Base-by-base conservation (phyloP, 2,329 filamentous ascomycete species). In the Drechslerella coelobrocha region DNA sequence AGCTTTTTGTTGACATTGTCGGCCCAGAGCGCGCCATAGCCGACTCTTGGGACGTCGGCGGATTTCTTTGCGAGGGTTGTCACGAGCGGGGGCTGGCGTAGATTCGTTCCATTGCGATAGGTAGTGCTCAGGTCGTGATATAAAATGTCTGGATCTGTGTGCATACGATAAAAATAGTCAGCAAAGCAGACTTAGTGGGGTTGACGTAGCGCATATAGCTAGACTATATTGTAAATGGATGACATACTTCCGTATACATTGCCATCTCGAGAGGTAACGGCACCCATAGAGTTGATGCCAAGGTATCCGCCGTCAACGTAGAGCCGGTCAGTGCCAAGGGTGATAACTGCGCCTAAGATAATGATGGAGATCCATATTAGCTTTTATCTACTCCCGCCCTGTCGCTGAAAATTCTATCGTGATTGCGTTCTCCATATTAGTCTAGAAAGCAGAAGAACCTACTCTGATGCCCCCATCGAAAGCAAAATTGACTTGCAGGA, bases 301-400 rank as follows among this genome's bases (percentile, higher is more conserved):
- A 87, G 76, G 59, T 84, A 78, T 2, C 86, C 86, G 37, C 86
- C 86, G 74, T 88, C 85, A 56, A 88, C 84, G 75, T 85, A 88
- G 19, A 89, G 78, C 72, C 81, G 83, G 43, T 82, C n/a, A n/a
- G n/a, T 78, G 75, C 87, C 84, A 48, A 89, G 81, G 8, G 87
- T 80, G 5, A 86, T 81, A 6, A 84, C 74, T 75, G 34, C 14
- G 43, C 26, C 17, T 55, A 19, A 19, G 19, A 19, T 50, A 48
- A 34, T 14, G 37, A 47, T 34, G 23, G 5, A 19, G 41, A 7
- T 43, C 27, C 34, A 23, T 60, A n/a, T 55, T n/a, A 72, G 26
- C 24, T 47, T 21, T 34, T 17, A 37, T 12, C 29, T 6, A 31
- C n/a, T n/a, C n/a, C n/a, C n/a, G n/a, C n/a, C n/a, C n/a, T n/a